Base-by-base conservation (phyloP, 2,329 filamentous ascomycete species). In the Colletotrichum falcatum region DNA sequence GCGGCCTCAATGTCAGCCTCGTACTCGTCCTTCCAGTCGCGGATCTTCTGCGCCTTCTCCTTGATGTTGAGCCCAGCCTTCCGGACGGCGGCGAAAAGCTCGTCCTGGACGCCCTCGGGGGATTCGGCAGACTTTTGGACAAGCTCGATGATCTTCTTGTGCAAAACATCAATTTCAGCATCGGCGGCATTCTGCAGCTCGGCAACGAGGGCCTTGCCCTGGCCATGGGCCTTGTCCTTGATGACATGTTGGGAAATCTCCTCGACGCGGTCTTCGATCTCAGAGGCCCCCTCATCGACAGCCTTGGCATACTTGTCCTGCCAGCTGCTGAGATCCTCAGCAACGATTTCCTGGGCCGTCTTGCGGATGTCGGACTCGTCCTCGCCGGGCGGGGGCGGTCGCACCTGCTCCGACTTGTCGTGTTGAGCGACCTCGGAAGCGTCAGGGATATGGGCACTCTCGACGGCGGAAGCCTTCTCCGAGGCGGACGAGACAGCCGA, bases 231-330 rank as follows among this genome's bases (percentile, higher is more conserved):
- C 66, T 93, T 89, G 20, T 87, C 87, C 2, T 89, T 82, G 68
- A 94, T 85, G 82, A 88, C 85, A 51, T 82, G 82, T 68, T 82
- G 80, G 18, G 84, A 78, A 46, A 90, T 88, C 66, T 93, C 90
- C 44, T 87, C 83, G 23, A 92, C 82, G 44, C 90, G 88, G 5
- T 89, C 86, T 42, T 95, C 92, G 72, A 98, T 94, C 72, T 96
- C 88, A 26, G 78, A 77, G 5, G 87, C 87, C 6, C 94, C 95
- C 78, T 97, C 94, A 71, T 97, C 92, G 9, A 94, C 94, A 12
- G 94, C 94, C 70, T 91, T 89, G 35, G 92, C 88, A 78, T 97
- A 98, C 77, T 97, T 97, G 72, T 89, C 89, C 80, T 98, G 92
- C 95, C 96, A 99, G 66, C 87, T 87, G 74, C 89, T 87, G 18